Conservation (phyloP, 306 rosid genomes). For the Ormosia semicastrata region DNA sequence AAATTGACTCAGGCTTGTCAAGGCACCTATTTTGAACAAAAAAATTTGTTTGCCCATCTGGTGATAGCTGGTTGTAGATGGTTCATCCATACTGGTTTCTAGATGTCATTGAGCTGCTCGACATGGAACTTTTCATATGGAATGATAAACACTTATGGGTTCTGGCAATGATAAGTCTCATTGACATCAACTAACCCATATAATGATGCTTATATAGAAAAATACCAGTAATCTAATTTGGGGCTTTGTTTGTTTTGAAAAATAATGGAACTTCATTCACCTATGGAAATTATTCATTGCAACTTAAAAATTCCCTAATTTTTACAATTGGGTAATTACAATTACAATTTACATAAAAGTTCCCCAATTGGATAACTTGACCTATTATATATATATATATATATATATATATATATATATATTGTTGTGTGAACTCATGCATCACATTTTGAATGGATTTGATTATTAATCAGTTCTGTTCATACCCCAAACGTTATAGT, state of each 20-base stretch:
- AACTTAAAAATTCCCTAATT: background rate
- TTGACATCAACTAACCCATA: background rate
- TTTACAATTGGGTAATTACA: background rate
- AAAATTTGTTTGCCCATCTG: background rate
- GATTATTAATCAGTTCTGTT: background rate
- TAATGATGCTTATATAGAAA: background rate
- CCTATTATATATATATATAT: no score
- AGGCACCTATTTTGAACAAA: background rate
- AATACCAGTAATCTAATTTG: background rate
- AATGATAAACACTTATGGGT: background rate
- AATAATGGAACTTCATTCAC: background rate
- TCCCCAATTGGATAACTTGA: background rate
- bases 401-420: no score
- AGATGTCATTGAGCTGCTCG: constrained; percentile 3
- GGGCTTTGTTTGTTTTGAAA: background rate
- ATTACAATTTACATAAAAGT: background rate
- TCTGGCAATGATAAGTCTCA: background rate
- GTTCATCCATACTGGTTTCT: background rate
- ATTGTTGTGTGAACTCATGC: background rate
- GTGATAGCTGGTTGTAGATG: background rate
- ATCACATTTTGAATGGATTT: constrained; percentile 4
- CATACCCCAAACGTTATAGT: background rate
- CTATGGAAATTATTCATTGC: background rate
- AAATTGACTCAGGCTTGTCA: background rate
- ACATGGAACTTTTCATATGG: constrained; percentile 1